phyloP scores from a whole-genome alignment of 1,139 yeast species.

The Zygoascus sp. region DNA sequence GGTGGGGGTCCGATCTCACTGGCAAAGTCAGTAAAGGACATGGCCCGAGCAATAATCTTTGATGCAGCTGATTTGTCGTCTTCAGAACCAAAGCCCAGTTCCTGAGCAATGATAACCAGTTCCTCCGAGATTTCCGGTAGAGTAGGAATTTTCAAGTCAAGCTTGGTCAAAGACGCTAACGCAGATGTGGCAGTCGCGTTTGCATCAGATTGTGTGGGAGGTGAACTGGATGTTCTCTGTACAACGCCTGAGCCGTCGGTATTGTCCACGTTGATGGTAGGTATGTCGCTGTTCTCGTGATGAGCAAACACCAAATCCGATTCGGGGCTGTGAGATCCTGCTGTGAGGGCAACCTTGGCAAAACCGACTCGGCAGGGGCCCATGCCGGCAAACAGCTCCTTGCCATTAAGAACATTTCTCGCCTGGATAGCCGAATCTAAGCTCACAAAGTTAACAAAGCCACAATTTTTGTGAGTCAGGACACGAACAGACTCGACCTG shows the following conservation, averaged over 20 bases:
- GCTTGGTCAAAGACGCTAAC: conserved; percentile 2
- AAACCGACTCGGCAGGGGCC: conserved; percentile 41
- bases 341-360: conserved; percentile 32
- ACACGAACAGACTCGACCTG: conserved; percentile 56
- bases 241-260: neutral
- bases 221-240: neutral
- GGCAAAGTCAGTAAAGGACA: conserved; percentile 25
- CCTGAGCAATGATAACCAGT: conserved; percentile 26
- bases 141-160: conserved; percentile 8
- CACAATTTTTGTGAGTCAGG: conserved; percentile 48
- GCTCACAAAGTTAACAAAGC: conserved; percentile 67
- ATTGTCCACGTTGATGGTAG: conserved; percentile 1
- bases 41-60: conserved; percentile 30
- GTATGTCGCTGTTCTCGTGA: neutral
- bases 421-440: conserved; percentile 76
- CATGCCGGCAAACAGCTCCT: conserved; percentile 71
- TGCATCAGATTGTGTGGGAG: neutral
- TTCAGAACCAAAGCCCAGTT: conserved; percentile 34
- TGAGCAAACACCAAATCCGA: neutral
- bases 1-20: conserved; percentile 33
- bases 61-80: conserved; percentile 12
- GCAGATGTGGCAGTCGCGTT: neutral
- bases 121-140: conserved; percentile 30
- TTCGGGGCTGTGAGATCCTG: conserved; percentile 1
- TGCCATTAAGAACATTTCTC: conserved; percentile 69